phyloP scores from a whole-genome alignment of 495 filamentous ascomycete species.

The Daldinia bambusicola region DNA sequence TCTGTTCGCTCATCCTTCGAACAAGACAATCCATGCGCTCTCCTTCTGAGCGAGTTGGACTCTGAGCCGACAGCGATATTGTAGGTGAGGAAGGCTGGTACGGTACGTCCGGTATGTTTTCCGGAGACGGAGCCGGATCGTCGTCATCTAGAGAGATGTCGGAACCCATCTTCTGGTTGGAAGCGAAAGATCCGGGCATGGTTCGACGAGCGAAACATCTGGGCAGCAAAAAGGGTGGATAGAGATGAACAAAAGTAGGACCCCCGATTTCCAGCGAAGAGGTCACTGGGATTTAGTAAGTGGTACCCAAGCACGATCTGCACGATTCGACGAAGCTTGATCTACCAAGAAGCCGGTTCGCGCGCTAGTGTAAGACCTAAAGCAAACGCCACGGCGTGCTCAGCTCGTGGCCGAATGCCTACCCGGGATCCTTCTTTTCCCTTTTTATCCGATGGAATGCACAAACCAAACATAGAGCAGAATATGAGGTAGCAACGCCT shows the following conservation, averaged over 20 bases:
- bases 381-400: conserved; percentile 36
- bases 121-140: conserved; percentile 24
- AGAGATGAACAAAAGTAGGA: conserved; percentile 8
- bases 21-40: conserved; percentile 47
- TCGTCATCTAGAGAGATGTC: conserved; percentile 33
- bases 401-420: conserved; percentile 37
- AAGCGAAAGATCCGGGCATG: conserved; percentile 31
- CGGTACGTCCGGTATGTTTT: conserved; percentile 8
- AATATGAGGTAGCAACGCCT: not conserved
- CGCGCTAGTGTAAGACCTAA: conserved; percentile 42
- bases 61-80: conserved; percentile 6
- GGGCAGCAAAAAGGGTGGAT: not conserved
- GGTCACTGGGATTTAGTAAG: conserved; percentile 38
- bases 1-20: conserved; percentile 52
- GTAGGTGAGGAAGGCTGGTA: conserved; percentile 8
- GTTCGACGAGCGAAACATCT: conserved; percentile 10
- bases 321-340: conserved; percentile 30
- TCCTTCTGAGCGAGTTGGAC: conserved; percentile 13
- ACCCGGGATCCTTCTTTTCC: conserved; percentile 11
- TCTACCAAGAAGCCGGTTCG: conserved; percentile 39
- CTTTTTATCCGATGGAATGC: conserved; percentile 20
- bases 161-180: conserved; percentile 25
- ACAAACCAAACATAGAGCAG: not conserved
- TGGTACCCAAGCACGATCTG: conserved; percentile 26
- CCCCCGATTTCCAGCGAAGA: conserved; percentile 23